A percentile compares a stretch with the other conserved stretches of the same genome.
Evolutionary conservation across 2,329 filamentous ascomycete genomes (phyloP).

Genomic region (Lachnellula occidentalis): DNA sequence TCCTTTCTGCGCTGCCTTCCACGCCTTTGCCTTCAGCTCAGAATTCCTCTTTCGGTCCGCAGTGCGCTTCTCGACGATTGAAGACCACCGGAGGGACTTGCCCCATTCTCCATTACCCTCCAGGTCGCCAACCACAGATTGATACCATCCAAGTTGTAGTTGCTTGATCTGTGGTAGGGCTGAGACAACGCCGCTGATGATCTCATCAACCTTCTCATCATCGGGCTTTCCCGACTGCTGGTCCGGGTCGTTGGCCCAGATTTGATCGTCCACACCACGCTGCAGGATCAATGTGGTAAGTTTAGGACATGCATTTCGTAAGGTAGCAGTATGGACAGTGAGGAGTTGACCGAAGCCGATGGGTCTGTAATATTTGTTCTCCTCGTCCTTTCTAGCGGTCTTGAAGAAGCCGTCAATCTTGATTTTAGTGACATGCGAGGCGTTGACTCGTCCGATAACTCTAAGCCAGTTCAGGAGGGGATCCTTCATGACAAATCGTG

Average conservation of each 20-base stretch:
- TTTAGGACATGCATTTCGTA: neutral
- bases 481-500: neutral
- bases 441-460: neutral
- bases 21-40: too few relatives aligned
- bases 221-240: neutral
- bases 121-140: neutral
- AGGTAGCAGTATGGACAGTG: neutral
- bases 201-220: neutral
- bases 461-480: neutral
- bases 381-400: neutral
- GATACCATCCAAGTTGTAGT: neutral
- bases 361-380: neutral
- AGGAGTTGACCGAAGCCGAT: neutral
- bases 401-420: conserved; percentile 3
- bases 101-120: neutral
- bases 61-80: neutral
- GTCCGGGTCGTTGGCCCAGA: neutral
- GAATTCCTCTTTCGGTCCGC: neutral
- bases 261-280: neutral
- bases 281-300: neutral
- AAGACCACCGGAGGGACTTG: neutral
- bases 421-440: neutral
- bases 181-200: neutral
- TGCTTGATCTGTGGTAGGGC: neutral
- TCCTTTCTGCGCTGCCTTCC: too few relatives aligned